Evolutionary conservation across 495 filamentous ascomycete species (phyloP).

Genomic region (Penicillium paradoxum): DNA sequence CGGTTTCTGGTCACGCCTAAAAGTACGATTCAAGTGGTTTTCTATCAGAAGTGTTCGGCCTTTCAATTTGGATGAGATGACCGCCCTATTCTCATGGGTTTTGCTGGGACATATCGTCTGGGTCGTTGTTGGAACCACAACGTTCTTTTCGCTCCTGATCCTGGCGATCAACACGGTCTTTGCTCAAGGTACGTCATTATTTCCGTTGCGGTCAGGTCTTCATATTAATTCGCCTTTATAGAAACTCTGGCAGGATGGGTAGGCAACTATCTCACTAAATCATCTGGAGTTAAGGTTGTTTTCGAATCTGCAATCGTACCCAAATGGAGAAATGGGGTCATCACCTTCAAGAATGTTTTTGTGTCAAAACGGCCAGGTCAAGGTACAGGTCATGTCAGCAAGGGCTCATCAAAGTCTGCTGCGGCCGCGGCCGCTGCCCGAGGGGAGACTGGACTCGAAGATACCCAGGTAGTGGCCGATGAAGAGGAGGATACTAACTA

Average conservation of each 20-base stretch:
- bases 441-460: constrained; percentile 22
- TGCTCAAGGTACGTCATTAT: constrained; percentile 66
- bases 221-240: constrained; percentile 28
- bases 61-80: constrained; percentile 92
- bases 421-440: constrained; percentile 73
- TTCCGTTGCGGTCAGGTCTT: not conserved
- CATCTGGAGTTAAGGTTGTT: constrained; percentile 89
- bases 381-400: constrained; percentile 70
- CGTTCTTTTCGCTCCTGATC: constrained; percentile 89
- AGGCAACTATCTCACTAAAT: constrained; percentile 92
- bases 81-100: constrained; percentile 93
- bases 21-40: constrained; percentile 95
- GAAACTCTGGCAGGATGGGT: constrained; percentile 92
- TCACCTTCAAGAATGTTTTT: constrained; percentile 95
- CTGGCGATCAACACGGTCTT: constrained; percentile 91
- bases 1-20: constrained; percentile 86
- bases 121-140: constrained; percentile 92
- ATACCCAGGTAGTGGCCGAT: constrained; percentile 27
- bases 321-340: constrained; percentile 88
- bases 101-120: constrained; percentile 89
- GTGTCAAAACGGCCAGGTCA: constrained; percentile 88
- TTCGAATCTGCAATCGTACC: constrained; percentile 98
- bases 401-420: constrained; percentile 81
- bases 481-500: constrained; percentile 91
- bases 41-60: constrained; percentile 92